These are phyloP conservation scores for Alloascoidea hylecoeti DNA, from an alignment of 805 yeast genomes.

Conservation along the genomic window DNA sequence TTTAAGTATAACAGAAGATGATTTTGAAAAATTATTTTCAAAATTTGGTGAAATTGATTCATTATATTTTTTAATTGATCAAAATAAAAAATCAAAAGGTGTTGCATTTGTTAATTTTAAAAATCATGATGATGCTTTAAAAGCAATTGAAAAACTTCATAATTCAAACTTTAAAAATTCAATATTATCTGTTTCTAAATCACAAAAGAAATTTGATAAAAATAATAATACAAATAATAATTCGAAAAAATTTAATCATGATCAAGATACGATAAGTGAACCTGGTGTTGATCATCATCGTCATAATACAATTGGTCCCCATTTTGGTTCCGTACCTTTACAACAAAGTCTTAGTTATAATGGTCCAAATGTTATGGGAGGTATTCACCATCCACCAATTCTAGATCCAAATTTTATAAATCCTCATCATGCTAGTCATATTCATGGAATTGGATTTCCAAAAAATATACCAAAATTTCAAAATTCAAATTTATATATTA, in stretches of 20 bases:
- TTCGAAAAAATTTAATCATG: too few species aligned
- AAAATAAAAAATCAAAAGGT: neutral
- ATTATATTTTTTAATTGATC: neutral
- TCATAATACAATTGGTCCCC: neutral
- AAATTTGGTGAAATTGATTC: neutral
- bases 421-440: too few species aligned
- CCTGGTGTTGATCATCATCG: neutral
- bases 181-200: neutral
- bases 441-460: too few species aligned
- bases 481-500: conserved; percentile 1
- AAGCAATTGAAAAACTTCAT: neutral
- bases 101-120: neutral
- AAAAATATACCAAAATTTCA: too few species aligned
- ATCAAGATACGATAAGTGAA: neutral
- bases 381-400: too few species aligned
- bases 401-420: too few species aligned
- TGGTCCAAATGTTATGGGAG: too few species aligned
- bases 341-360: neutral
- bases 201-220: neutral
- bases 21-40: neutral
- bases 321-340: neutral
- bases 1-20: neutral
- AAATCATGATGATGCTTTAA: neutral
- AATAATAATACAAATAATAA: too few species aligned
- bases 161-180: neutral